Base-by-base conservation (phyloP, 164 flowering plant genomes). In the Chimonanthus salicifolius region DNA sequence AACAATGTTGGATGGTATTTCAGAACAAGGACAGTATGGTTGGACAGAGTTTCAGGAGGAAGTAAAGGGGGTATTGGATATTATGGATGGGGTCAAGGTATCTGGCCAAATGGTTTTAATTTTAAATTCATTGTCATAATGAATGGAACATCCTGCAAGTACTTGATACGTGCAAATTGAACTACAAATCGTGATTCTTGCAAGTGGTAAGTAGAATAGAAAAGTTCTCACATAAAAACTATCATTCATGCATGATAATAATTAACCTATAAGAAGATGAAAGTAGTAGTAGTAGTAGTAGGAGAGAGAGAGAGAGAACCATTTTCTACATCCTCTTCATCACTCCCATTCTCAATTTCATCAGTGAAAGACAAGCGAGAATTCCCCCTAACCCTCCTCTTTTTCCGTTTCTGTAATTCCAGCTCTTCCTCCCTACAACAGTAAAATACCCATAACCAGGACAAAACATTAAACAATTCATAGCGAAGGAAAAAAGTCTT, bases 321-420 rank as follows among this genome's bases (percentile, higher is more conserved):
- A 5, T 70, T 75, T 50, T 88, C 84, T 4, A 21, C 86, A 67
- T 86, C 87, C 62, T 92, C 99, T 64, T 89, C 97, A 49, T 93
- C 96, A 75, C 88, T 86, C 69, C 81, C 92, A 78, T 88, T 80
- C 33, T 92, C 97, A 74, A 93, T 65, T 65, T 95, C 97, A 73
- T 93, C 98, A 63, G 87, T 64, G 79, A 95, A 95, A 3, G 99
- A 95, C 67, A 95, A 81, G 7, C 88, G 85, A 6, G 97, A 80
- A 74, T 79, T 84, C 47, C 87, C 96, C 84, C 88, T 95, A 4
- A 87, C 76, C 80, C 88, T 95, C 84, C 96, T 83, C 84, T 93
- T 91, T 63, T 91, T 89, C 44, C 97, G 87, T 78, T 95, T 95
- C 72, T 89, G 89, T 54, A 88, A 72, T 77, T 91, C 92, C 73